Evolutionary conservation across 352 stramenopile species (phyloP), one percentile per base, ranked within the genome.

Genomic region (Poterioochromonas sp.): DNA sequence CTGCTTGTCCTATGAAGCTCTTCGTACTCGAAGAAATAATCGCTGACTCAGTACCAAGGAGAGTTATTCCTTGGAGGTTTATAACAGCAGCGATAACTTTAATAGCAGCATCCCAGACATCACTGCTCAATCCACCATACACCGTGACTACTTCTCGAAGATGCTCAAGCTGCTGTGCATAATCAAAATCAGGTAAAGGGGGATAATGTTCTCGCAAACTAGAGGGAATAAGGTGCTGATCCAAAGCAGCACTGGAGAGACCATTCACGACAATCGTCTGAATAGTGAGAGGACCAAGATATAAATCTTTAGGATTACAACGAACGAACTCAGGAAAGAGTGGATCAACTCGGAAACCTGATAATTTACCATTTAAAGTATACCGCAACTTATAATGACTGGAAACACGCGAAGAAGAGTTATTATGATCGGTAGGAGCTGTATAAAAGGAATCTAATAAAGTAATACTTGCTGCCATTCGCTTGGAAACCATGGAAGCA

Each of bases 21-120:
- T 74, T 74, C 1, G 65, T 74, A n/a, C 12, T 15, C 2, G 65
- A 53, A n/a, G 65, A 58, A 11, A 74, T 54, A 12, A 54, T 58
- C 29, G 65, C 32, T 39, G 5, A 34, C 5, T 74, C 65, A 26
- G 65, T 54, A n/a, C 65, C 65, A 26, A 35, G 40, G 2, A 74
- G 3, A n/a, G 12, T 15, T 1, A 74, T 18, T 1, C 65, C 1
- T 39, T 74, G 65, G 0, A 74, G 41, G 18, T 39, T 5, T 26
- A 51, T 40, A 26, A 53, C 37, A n/a, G 12, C 43, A 26, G 65
- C 65, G 8, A 74, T n/a, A 39, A 54, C 41, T 39, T 74, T 74
- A 34, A 51, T 34, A 35, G 29, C 2, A 54, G 8, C 12, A 26
- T 8, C 37, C 65, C 65, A 74, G 5, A 26, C 39, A 26, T 58